Evolutionary conservation across 768 basidiomycete genomes (phyloP), one percentile per base, ranked within the genome.

Genomic region (Lentinula sp.): DNA sequence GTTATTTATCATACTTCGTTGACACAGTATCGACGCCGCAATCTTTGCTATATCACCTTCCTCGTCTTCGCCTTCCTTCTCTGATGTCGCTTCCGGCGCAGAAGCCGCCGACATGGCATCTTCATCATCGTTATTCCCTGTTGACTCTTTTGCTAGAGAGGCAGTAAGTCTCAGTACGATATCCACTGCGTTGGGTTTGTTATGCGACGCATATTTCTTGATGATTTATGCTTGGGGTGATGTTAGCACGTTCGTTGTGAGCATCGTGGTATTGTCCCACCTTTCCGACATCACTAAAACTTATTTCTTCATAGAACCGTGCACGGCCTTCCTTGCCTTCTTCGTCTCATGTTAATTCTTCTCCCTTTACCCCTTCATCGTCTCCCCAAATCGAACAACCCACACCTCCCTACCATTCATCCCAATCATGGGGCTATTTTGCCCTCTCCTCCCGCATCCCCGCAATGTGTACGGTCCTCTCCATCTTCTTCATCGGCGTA

Each of bases 391-490:
- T 18, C 37, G 35, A 35, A n/a, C 53, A 9, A 54, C 4, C 35
- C 23, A 18, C 36, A 15, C 46, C 4, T n/a, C 35, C 48, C 15
- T 61, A 7, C 16, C 32, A 23, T 52, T 33, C 23, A 45, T 61
- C 45, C 45, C 87, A 60, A 43, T 56, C 55, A 35, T 56, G 55
- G 55, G 55, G 55, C 55, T 90, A 88, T 74, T 91, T 91, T 70
- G 77, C 84, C 33, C 76, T 91, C 13, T 83, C 85, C 1, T 77
- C 88, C 6, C 81, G 87, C 20, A 73, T 88, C 12, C 89, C 88
- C 0, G 79, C 82, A 0, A 63, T 89, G 6, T 84, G 85, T 68
- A 82, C 85, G 76, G 77, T 87, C 59, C 61, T 77, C 35, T 82
- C 86, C 10, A 76, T 82, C 0, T 48, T 81, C n/a, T 75, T 85